Conservation (phyloP, 257 asterid species). For the Dorcoceras hygrometricum region DNA sequence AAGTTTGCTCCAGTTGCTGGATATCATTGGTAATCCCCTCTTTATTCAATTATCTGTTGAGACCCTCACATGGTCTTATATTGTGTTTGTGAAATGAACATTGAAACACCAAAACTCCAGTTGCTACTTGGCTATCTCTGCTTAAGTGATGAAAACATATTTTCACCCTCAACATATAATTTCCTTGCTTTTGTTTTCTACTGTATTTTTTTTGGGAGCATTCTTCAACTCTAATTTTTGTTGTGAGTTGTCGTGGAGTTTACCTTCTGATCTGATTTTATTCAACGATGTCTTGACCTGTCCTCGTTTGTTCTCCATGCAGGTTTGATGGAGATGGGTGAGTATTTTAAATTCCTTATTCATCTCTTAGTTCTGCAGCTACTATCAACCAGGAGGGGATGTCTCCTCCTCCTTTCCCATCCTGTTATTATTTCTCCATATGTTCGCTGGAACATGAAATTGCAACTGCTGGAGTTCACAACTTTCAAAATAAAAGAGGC, state of each 20-base stretch:
- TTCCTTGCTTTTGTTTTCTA: background rate
- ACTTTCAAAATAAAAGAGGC: background rate
- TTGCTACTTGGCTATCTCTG: background rate
- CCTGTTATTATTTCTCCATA: constrained; percentile 1
- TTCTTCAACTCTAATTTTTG: background rate
- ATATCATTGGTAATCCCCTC: constrained; percentile 70
- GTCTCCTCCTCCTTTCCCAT: constrained; percentile 7
- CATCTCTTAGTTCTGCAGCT: constrained; percentile 25
- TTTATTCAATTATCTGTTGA: constrained; percentile 1
- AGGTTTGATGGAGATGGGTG: constrained; percentile 99
- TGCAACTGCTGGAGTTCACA: background rate
- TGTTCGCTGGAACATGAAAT: background rate
- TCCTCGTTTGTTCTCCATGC: constrained; percentile 35
- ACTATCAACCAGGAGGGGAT: constrained; percentile 17
- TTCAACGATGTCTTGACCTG: constrained; percentile 23
- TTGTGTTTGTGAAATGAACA: background rate
- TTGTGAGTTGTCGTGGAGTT: constrained; percentile 4
- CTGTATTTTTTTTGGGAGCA: constrained; percentile 1
- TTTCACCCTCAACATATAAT: constrained; percentile 3
- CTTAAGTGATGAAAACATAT: background rate
- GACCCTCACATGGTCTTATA: constrained; percentile 1
- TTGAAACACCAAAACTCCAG: background rate
- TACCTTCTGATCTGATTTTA: constrained; percentile 17
- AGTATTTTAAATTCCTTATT: constrained; percentile 33
- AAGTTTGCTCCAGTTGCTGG: constrained; percentile 95